Conservation (phyloP, 2,329 filamentous ascomycete species). For the Calonectria crousiana region DNA sequence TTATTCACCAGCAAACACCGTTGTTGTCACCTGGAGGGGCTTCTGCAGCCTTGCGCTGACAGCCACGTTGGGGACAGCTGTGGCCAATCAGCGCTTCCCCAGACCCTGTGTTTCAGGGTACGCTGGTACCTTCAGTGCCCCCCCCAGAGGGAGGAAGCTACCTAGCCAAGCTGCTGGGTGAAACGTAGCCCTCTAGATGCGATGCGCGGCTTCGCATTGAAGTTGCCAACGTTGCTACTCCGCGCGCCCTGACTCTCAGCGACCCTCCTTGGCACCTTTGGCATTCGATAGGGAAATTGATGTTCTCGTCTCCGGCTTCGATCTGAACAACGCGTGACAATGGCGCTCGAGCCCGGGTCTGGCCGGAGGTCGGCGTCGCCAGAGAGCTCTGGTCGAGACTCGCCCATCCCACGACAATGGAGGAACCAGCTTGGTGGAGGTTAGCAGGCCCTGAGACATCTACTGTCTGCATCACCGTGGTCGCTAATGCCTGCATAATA, state of each 20-base stretch:
- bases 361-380: slow-evolving; percentile 76
- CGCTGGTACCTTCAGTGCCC: slow-evolving; percentile 28
- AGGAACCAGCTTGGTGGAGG: slow-evolving; percentile 83
- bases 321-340: slow-evolving; percentile 52
- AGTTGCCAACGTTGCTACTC: slow-evolving; percentile 28
- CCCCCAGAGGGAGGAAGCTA: slow-evolving; percentile 26
- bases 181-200: slow-evolving; percentile 46
- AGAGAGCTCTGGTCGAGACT: slow-evolving; percentile 85
- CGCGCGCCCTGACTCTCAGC: slow-evolving; percentile 22
- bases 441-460: slow-evolving; percentile 56
- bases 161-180: slow-evolving; percentile 26
- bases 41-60: slow-evolving; percentile 44
- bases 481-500: slow-evolving; percentile 43
- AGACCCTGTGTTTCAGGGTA: slow-evolving; percentile 21
- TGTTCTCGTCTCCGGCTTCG: slow-evolving; percentile 35
- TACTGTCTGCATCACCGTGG: neutral
- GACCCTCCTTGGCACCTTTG: slow-evolving; percentile 34
- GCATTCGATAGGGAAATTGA: slow-evolving; percentile 31
- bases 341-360: slow-evolving; percentile 73
- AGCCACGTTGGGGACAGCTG: slow-evolving; percentile 29
- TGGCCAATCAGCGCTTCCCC: slow-evolving; percentile 35
- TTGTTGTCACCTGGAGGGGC: slow-evolving; percentile 36
- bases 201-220: slow-evolving; percentile 32
- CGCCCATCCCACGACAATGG: slow-evolving; percentile 81
- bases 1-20: slow-evolving; percentile 10